phyloP scores from a whole-genome alignment of 352 stramenopile species.

The Phytophthora sojae region DNA sequence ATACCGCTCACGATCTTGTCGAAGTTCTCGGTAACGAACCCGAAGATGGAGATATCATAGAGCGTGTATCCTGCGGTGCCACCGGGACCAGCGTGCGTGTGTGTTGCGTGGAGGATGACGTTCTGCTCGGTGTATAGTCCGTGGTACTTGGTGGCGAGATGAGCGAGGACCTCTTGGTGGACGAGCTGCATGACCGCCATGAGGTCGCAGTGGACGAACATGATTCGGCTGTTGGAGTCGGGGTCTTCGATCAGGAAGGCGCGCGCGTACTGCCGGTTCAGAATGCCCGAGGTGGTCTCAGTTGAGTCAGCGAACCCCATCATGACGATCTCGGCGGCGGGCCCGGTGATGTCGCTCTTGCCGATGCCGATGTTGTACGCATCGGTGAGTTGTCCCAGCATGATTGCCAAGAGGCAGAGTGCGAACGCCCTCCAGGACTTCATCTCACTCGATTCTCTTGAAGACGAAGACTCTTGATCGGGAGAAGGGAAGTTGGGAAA shows the following conservation, averaged over 20 bases:
- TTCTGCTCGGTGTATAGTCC: neutral
- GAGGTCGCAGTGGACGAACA: slow-evolving; percentile 5
- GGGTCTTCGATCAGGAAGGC: slow-evolving; percentile 2
- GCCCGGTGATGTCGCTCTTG: slow-evolving; percentile 1
- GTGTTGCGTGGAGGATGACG: too few relatives aligned
- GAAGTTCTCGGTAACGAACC: neutral
- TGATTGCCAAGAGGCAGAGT: neutral
- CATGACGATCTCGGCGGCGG: neutral
- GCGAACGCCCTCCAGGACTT: neutral
- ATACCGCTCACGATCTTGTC: neutral
- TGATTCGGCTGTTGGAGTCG: slow-evolving; percentile 2
- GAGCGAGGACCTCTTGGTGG: neutral
- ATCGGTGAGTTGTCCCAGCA: neutral
- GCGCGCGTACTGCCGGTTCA: slow-evolving; percentile 1
- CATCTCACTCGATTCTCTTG: neutral
- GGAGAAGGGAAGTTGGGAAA: too few relatives aligned
- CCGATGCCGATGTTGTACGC: slow-evolving; percentile 2
- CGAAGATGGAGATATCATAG: neutral
- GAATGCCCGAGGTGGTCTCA: neutral
- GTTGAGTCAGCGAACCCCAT: neutral
- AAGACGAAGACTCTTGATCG: too few relatives aligned
- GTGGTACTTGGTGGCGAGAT: neutral
- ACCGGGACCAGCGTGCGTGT: neutral
- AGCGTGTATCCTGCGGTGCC: neutral
- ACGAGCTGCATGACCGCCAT: slow-evolving; percentile 3